These are phyloP conservation scores for Sugiyamaella xylanicola DNA, from an alignment of 1,139 yeast species.

Conservation along the genomic window DNA sequence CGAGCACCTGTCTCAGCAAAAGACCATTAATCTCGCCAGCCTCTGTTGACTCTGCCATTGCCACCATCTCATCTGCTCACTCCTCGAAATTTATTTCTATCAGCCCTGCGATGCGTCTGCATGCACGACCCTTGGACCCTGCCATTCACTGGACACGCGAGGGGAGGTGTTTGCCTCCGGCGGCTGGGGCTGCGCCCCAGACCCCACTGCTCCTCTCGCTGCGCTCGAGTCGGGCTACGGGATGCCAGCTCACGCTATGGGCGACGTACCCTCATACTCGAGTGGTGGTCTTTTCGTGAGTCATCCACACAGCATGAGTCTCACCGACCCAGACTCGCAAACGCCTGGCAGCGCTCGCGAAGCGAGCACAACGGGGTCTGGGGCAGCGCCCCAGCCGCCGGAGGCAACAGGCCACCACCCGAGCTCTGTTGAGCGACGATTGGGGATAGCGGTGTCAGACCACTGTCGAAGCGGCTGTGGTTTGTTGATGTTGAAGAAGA, in stretches of 20 bases:
- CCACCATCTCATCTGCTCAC: not conserved
- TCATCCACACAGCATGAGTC: too few relatives aligned
- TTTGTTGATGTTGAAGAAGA: too few relatives aligned
- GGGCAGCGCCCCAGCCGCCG: slow-evolving; percentile 3
- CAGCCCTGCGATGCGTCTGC: slow-evolving; percentile 7
- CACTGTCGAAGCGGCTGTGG: too few relatives aligned
- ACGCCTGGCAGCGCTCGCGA: not conserved
- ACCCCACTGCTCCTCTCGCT: not conserved
- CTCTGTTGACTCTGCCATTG: not conserved
- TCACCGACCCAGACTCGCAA: too few relatives aligned
- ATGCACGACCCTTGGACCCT: too few relatives aligned
- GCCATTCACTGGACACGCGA: too few relatives aligned
- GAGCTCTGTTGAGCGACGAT: not conserved
- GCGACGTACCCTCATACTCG: too few relatives aligned
- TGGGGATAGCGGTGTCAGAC: too few relatives aligned
- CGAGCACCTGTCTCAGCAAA: slow-evolving; percentile 20
- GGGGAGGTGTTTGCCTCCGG: not conserved
- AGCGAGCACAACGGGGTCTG: not conserved
- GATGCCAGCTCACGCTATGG: not conserved
- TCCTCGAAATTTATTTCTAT: not conserved
- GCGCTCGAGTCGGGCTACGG: not conserved
- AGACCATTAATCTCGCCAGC: not conserved
- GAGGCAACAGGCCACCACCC: not conserved
- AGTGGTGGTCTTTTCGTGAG: too few relatives aligned
- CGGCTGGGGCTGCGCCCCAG: slow-evolving; percentile 1